These are phyloP conservation scores for Fusarium floridanum DNA, from an alignment of 2,329 filamentous ascomycete genomes.

Conservation along the genomic window DNA sequence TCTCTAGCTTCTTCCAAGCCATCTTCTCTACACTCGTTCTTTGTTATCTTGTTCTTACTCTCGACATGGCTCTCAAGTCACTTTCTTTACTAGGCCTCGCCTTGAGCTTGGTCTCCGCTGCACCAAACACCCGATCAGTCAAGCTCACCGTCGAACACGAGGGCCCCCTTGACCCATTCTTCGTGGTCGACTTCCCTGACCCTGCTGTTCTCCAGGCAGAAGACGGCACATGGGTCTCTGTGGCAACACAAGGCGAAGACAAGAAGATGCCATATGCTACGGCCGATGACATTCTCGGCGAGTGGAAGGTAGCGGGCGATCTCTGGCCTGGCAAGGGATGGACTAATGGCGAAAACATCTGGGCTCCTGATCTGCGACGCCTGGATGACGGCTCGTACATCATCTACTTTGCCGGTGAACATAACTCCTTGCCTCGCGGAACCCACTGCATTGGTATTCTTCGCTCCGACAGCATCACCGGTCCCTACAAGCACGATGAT, in stretches of 20 bases:
- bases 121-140: background rate
- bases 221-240: conserved; percentile 22
- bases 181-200: conserved; percentile 21
- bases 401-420: conserved; percentile 7
- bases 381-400: conserved; percentile 7
- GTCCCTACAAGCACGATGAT: conserved; percentile 13
- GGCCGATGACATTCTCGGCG: background rate
- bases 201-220: conserved; percentile 8
- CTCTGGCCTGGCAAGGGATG: conserved; percentile 14
- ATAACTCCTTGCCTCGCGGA: background rate
- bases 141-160: conserved; percentile 15
- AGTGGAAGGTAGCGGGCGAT: conserved; percentile 9
- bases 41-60: background rate
- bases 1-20: background rate
- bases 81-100: background rate
- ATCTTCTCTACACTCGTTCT: background rate
- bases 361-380: conserved; percentile 20
- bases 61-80: background rate
- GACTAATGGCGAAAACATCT: conserved; percentile 2
- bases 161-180: background rate
- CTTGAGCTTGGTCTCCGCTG: background rate
- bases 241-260: conserved; percentile 10
- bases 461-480: background rate
- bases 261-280: conserved; percentile 14
- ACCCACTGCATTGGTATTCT: conserved; percentile 16